A percentile compares a stretch with the other conserved stretches of the same genome.
Conservation (phyloP, 768 basidiomycete genomes). For the Roridomyces roridus region DNA sequence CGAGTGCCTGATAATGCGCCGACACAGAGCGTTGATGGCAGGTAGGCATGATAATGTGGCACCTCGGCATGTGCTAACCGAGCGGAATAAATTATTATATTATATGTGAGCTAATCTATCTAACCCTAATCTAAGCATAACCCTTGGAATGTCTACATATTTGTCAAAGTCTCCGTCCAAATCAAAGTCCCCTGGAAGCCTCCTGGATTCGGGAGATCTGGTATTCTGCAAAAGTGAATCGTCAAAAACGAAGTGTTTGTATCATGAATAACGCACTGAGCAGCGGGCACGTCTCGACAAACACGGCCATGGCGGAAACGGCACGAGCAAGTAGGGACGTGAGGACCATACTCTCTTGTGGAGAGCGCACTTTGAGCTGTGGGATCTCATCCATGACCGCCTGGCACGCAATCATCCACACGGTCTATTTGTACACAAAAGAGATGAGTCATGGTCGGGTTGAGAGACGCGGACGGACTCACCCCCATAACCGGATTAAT, state of each 20-base stretch:
- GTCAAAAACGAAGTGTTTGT: background rate
- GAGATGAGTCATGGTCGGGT: background rate
- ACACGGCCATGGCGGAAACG: background rate
- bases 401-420: slow-evolving; percentile 10
- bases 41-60: too few relatives aligned
- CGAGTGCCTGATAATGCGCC: too few relatives aligned
- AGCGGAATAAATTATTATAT: too few relatives aligned
- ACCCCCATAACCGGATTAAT: background rate
- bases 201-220: slow-evolving; percentile 8
- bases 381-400: slow-evolving; percentile 6
- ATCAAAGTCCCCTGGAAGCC: background rate
- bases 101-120: too few relatives aligned
- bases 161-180: too few relatives aligned
- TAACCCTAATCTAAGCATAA: too few relatives aligned
- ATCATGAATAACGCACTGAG: background rate
- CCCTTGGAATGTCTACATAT: too few relatives aligned
- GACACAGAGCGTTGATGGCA: too few relatives aligned
- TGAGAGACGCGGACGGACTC: background rate
- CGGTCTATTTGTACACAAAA: background rate
- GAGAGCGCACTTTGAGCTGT: background rate
- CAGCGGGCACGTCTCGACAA: background rate
- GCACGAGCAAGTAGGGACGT: background rate
- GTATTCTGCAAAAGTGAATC: background rate
- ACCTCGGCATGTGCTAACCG: too few relatives aligned
- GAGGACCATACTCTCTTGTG: background rate